Conservation (phyloP, 805 yeast genomes). For the Saccharomycopsis sp. region DNA sequence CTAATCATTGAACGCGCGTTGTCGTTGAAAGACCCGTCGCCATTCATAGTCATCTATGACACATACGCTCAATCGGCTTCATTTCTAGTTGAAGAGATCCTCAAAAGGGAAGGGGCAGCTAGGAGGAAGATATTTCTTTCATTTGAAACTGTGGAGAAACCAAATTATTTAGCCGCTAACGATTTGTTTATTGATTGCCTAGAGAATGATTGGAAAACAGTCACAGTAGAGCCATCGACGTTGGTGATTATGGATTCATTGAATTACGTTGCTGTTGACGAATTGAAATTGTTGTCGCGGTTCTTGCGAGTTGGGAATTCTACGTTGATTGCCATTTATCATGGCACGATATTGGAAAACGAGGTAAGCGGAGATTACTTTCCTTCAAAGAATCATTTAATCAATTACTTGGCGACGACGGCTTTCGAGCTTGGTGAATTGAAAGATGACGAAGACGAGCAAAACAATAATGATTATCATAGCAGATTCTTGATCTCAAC, state of each 20-base stretch:
- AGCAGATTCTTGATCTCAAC: constrained; percentile 41
- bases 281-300: constrained; percentile 39
- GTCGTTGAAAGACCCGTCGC: constrained; percentile 63
- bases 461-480: constrained; percentile 29
- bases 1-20: constrained; percentile 42
- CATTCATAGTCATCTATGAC: constrained; percentile 66
- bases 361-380: constrained; percentile 29
- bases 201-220: constrained; percentile 24
- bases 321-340: constrained; percentile 42
- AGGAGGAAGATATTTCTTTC: constrained; percentile 47
- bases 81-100: constrained; percentile 51
- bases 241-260: constrained; percentile 61
- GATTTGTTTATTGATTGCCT: constrained; percentile 61
- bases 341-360: constrained; percentile 36
- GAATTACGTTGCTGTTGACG: constrained; percentile 44
- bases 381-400: constrained; percentile 46
- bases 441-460: constrained; percentile 44
- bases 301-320: constrained; percentile 40
- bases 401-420: constrained; percentile 69
- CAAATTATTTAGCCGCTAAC: constrained; percentile 38
- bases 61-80: constrained; percentile 61
- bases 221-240: constrained; percentile 14
- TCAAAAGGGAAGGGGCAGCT: constrained; percentile 31
- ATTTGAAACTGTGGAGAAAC: constrained; percentile 56
- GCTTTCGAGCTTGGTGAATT: constrained; percentile 39